These are phyloP conservation scores for Wickerhamiella shivajii DNA, from an alignment of 805 yeast genomes.

Conservation along the genomic window DNA sequence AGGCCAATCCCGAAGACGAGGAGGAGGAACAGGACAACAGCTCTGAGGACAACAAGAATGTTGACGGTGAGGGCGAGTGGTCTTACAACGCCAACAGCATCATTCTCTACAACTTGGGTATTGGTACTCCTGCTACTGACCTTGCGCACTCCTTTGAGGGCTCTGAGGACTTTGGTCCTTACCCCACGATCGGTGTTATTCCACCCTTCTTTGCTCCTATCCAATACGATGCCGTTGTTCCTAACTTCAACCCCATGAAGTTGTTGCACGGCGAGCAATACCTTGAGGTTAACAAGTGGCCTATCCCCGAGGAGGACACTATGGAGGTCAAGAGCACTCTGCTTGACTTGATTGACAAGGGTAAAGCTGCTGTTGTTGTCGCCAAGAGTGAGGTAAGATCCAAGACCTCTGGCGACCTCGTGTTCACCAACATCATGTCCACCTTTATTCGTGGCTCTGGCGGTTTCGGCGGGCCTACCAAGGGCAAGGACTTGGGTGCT, in stretches of 20 bases:
- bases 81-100: conserved; percentile 52
- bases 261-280: conserved; percentile 93
- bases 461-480: conserved; percentile 34
- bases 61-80: conserved; percentile 37
- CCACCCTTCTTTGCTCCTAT: conserved; percentile 59
- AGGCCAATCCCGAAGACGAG: conserved; percentile 30
- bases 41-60: conserved; percentile 19
- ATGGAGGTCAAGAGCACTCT: conserved; percentile 51
- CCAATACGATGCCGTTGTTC: conserved; percentile 47
- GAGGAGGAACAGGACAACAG: conserved; percentile 34
- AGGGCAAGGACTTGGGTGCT: conserved; percentile 43
- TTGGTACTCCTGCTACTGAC: conserved; percentile 72
- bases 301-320: conserved; percentile 59
- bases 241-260: conserved; percentile 76
- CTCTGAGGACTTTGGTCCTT: conserved; percentile 59
- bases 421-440: conserved; percentile 73
- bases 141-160: conserved; percentile 70
- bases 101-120: conserved; percentile 73
- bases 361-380: conserved; percentile 64
- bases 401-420: conserved; percentile 45
- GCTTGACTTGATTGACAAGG: conserved; percentile 67
- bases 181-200: conserved; percentile 84
- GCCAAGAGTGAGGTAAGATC: conserved; percentile 66
- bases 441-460: conserved; percentile 67
- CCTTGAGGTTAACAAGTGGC: conserved; percentile 57